Percentiles rank a stretch among this genome's conserved stretches.
These are phyloP conservation scores for Chlorella sorokiniana DNA, from an alignment of 139 green algal species.

Conservation along the genomic window DNA sequence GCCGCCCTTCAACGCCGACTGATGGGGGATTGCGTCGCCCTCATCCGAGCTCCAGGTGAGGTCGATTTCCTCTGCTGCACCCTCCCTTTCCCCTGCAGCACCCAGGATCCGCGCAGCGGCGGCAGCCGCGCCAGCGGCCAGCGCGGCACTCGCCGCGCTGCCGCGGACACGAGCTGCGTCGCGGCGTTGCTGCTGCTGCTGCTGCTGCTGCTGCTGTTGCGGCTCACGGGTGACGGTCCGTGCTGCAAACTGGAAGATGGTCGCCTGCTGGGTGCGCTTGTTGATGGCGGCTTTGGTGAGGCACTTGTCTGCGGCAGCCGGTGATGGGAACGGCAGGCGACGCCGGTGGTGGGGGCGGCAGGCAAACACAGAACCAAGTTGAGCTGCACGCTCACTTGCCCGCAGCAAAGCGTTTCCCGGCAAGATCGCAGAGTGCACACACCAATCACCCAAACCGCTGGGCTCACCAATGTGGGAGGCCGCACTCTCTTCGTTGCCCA, in stretches of 20 bases:
- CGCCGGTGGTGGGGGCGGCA: background rate
- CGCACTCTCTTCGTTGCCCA: background rate
- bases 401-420: background rate
- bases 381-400: background rate
- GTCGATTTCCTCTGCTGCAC: background rate
- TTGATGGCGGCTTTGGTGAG: constrained; percentile 9
- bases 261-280: constrained; percentile 28
- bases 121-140: background rate
- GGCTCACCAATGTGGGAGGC: constrained; percentile 32
- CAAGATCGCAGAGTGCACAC: no score
- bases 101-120: constrained; percentile 3
- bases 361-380: background rate
- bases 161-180: background rate
- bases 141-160: background rate
- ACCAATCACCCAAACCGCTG: background rate
- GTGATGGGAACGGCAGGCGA: background rate
- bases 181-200: background rate
- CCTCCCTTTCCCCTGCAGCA: background rate
- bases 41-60: background rate
- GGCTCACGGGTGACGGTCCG: background rate
- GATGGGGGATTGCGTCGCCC: background rate
- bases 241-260: constrained; percentile 21
- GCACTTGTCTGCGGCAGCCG: constrained; percentile 32
- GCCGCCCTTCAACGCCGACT: background rate
- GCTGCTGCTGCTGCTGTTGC: constrained; percentile 6